Evolutionary conservation across 2,329 filamentous ascomycete genomes (phyloP).

Genomic region (Claviceps sp.): DNA sequence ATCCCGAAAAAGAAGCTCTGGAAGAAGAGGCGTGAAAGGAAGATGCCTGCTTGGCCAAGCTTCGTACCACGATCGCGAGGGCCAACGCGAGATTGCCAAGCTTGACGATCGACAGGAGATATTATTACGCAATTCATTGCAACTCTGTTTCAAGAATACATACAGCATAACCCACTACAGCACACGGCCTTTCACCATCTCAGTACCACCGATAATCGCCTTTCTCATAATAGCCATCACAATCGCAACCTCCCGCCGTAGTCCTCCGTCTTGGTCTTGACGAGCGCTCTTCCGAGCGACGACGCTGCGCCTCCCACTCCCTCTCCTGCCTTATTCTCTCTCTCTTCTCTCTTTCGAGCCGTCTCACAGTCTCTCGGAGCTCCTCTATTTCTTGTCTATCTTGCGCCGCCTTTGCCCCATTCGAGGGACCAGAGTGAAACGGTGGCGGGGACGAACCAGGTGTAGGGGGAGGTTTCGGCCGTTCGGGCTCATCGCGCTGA

Average conservation of each 20-base stretch:
- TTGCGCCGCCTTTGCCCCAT: slow-evolving; percentile 6
- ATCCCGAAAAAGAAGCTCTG: slow-evolving; percentile 10
- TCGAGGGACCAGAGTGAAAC: no score
- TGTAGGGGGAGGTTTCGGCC: no score
- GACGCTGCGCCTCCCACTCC: background rate
- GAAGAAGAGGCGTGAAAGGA: slow-evolving; percentile 4
- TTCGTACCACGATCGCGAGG: slow-evolving; percentile 20
- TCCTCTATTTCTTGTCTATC: slow-evolving; percentile 16
- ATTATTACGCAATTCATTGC: no score
- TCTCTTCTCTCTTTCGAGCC: slow-evolving; percentile 15
- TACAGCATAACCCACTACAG: no score
- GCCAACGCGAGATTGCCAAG: slow-evolving; percentile 29
- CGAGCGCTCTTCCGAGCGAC: slow-evolving; percentile 27
- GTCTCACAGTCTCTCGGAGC: slow-evolving; percentile 19
- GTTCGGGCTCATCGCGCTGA: no score
- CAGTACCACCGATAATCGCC: no score
- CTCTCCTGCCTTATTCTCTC: slow-evolving; percentile 15
- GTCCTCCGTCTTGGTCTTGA: slow-evolving; percentile 21
- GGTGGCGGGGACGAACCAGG: no score
- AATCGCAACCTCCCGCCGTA: slow-evolving; percentile 15
- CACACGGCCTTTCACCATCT: no score
- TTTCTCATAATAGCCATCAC: no score
- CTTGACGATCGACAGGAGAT: slow-evolving; percentile 11
- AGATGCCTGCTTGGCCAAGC: slow-evolving; percentile 11
- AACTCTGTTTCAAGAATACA: no score